Percentiles rank a stretch among this genome's conserved stretches.
Evolutionary conservation across 1,284 basidiomycete species (phyloP).

Genomic region (Cystobasidiaceae sp.): DNA sequence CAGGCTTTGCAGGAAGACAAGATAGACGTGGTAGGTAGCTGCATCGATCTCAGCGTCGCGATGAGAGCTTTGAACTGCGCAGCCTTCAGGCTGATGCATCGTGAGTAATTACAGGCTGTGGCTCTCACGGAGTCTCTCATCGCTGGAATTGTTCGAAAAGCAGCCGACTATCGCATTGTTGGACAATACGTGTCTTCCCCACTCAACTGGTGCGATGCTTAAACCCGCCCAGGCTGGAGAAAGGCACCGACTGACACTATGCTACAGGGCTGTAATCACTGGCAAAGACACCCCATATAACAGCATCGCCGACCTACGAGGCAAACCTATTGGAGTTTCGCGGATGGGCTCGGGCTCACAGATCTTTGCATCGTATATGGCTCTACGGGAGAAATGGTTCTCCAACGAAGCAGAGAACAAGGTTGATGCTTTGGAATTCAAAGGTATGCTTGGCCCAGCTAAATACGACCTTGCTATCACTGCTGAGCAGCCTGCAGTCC

Average conservation of each 20-base stretch:
- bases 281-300: constrained; percentile 71
- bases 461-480: neutral
- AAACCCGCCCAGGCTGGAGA: neutral
- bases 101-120: constrained; percentile 48
- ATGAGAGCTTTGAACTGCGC: too few species aligned
- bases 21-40: constrained; percentile 88
- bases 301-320: constrained; percentile 67
- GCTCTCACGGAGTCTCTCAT: constrained; percentile 91
- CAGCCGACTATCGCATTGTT: constrained; percentile 78
- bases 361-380: constrained; percentile 94
- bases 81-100: neutral
- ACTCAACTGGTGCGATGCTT: constrained; percentile 53
- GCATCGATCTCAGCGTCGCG: too few species aligned
- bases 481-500: constrained; percentile 54
- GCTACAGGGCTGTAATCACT: constrained; percentile 78
- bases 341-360: constrained; percentile 56
- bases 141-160: constrained; percentile 77
- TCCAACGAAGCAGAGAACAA: constrained; percentile 42
- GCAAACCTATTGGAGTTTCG: constrained; percentile 82
- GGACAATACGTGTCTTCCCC: constrained; percentile 81
- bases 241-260: neutral
- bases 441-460: constrained; percentile 59
- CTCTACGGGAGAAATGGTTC: constrained; percentile 73
- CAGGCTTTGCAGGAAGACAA: constrained; percentile 71
- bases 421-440: constrained; percentile 61